Base-by-base conservation (phyloP, 108 stramenopile species). In the Aurantiochytrium sp. region DNA sequence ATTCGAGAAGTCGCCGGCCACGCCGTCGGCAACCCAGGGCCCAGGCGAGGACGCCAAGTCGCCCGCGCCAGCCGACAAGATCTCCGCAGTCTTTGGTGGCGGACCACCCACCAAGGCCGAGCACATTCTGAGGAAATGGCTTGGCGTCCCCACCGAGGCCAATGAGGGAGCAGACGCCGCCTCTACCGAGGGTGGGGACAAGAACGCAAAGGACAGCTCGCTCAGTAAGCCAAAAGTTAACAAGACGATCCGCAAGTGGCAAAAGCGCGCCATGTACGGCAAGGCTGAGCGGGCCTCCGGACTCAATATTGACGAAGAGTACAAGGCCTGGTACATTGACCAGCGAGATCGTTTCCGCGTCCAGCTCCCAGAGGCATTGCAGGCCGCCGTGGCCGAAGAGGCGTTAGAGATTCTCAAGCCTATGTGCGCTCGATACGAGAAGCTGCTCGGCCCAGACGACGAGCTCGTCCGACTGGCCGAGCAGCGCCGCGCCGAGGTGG, bases 291-390 rank as follows among this genome's bases (percentile, higher is more conserved):
- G 73, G 6, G 73, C 73, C 8, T 17, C 39, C 27, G n/a, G 27
- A 0, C 45, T 81, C 17, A 12, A 41, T 1, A 81, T 81, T 24
- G 73, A 81, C 73, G 45, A 81, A 1, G 73, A 48, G 0, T 81
- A 48, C 45, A 81, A 81, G 30, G 1, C 45, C n/a, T 81, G 73
- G 73, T 81, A 81, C 73, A 81, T 48, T 81, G 73, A 81, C 45
- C 73, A 81, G 45, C 73, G 73, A 24, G 73, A 81, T 4, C 39
- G 73, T 5, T 48, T 48, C 32, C 73, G 73, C 39, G 73, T 81
- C 19, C 42, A 81, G 39, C 73, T 81, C 8, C 73, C 73, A 37
- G 73, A 81, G 24, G 42, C 73, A 1, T 19, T 81, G 6, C 73
- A 21, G 12, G 36, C 73, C 8, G 21, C 45, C 6, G 27, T 81